Evolutionary conservation across 2,329 filamentous ascomycete genomes (phyloP).

Genomic region (Exophiala phaeomuriformis): DNA sequence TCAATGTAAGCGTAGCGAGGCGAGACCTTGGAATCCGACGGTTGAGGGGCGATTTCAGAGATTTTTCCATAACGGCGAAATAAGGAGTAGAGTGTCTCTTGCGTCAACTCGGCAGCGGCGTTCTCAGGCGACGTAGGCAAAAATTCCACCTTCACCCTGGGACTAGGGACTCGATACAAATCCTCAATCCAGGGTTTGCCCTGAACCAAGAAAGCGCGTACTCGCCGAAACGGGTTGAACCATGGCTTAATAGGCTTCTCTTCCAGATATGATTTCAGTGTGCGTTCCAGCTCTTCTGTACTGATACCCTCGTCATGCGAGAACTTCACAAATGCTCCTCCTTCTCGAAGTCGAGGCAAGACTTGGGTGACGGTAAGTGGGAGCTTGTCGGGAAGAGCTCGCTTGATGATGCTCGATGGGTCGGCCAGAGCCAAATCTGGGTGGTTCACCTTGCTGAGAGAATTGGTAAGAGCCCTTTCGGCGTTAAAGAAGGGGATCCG

Average conservation of each 20-base stretch:
- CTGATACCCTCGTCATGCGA: slow-evolving; percentile 45
- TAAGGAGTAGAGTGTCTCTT: slow-evolving; percentile 77
- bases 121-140: slow-evolving; percentile 64
- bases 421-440: slow-evolving; percentile 49
- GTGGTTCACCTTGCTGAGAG: slow-evolving; percentile 48
- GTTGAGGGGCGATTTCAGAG: slow-evolving; percentile 71
- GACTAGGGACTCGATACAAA: slow-evolving; percentile 71
- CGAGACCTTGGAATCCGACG: slow-evolving; percentile 74
- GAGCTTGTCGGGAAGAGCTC: slow-evolving; percentile 56
- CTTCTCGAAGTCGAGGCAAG: slow-evolving; percentile 78
- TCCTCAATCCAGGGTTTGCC: slow-evolving; percentile 94
- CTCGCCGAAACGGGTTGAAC: slow-evolving; percentile 74
- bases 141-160: slow-evolving; percentile 75
- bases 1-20: slow-evolving; percentile 75
- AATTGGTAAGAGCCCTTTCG: slow-evolving; percentile 41
- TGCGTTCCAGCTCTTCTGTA: slow-evolving; percentile 52
- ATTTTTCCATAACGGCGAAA: slow-evolving; percentile 90
- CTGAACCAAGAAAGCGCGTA: slow-evolving; percentile 65
- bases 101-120: slow-evolving; percentile 68
- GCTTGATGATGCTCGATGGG: slow-evolving; percentile 48
- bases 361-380: slow-evolving; percentile 70
- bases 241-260: slow-evolving; percentile 72
- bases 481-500: slow-evolving; percentile 45
- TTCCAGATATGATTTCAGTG: slow-evolving; percentile 56
- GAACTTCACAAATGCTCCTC: slow-evolving; percentile 89